Evolutionary conservation across 495 filamentous ascomycete genomes (phyloP).

Genomic region (Zalerion maritima): DNA sequence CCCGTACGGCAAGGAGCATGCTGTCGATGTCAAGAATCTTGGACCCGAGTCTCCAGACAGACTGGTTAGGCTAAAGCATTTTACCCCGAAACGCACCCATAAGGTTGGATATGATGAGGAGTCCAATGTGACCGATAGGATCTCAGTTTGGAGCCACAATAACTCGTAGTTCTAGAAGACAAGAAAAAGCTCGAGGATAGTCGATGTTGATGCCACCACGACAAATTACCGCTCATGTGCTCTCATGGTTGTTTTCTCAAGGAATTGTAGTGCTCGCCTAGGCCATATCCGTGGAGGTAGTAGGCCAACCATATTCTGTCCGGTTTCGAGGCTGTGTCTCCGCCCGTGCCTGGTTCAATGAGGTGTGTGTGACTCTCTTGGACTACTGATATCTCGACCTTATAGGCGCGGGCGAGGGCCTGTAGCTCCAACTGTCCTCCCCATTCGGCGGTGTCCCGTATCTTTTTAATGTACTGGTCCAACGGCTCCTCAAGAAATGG

Average conservation of each 20-base stretch:
- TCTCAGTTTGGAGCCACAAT: constrained; percentile 35
- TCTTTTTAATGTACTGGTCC: constrained; percentile 55
- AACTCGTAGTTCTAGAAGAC: no score
- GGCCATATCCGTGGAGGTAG: constrained; percentile 79
- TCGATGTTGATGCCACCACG: no score
- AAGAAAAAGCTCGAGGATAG: no score
- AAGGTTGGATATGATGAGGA: constrained; percentile 26
- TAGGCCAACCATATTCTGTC: constrained; percentile 80
- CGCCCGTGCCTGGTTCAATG: constrained; percentile 37
- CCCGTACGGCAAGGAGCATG: constrained; percentile 41
- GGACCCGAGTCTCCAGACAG: constrained; percentile 25
- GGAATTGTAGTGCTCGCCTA: constrained; percentile 97
- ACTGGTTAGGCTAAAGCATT: constrained; percentile 46
- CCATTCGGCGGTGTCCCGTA: constrained; percentile 88
- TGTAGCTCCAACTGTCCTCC: constrained; percentile 82
- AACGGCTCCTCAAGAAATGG: constrained; percentile 76
- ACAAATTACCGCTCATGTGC: no score
- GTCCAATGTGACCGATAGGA: constrained; percentile 45
- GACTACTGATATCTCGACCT: constrained; percentile 69
- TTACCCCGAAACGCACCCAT: constrained; percentile 57
- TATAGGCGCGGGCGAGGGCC: constrained; percentile 72
- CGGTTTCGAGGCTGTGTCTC: constrained; percentile 24
- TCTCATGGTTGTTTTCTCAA: constrained; percentile 36
- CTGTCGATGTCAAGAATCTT: constrained; percentile 32
- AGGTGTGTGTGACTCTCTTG: constrained; percentile 71